Base-by-base conservation (phyloP, 2,329 filamentous ascomycete species). In the Diaporthe humulicola region DNA sequence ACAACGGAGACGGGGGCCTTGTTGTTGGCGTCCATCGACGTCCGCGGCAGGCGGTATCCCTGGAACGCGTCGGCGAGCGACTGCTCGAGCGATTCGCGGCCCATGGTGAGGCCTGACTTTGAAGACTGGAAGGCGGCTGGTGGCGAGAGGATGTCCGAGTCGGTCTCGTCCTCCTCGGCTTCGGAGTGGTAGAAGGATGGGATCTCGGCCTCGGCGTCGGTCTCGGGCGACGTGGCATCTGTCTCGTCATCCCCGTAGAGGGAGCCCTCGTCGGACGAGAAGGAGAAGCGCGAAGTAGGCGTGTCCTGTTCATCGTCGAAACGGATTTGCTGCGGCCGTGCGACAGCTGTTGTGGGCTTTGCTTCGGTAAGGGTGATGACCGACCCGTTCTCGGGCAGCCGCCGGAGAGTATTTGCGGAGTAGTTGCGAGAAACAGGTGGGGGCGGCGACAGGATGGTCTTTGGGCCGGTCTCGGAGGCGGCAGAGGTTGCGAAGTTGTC, bases 401-500 rank as follows among this genome's bases (percentile, higher is more conserved):
- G 74, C 38, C 40, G 70, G 38, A 77, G 64, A n/a, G 78, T 78
- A 22, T 77, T 78, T 14, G 81, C 77, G 0, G 84, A 83, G 42
- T 80, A 71, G 5, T 80, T 82, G 30, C 87, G 85, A 76, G 85
- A 85, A 57, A 85, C 84, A 0, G 90, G 89, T 15, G 74, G 74
- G 0, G 89, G 89, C 12, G 89, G 89, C 3, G 90, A 90, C 22
- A 91, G 81, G 54, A 84, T 82, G 1, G 88, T 89, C 28, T 84
- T 87, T 1, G 84, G 80, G 30, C 85, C 82, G 3, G 75, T 83
- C 71, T 90, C 89, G 0, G 86, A 86, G 9, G 82, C 79, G 4
- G 87, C 86, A 1, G 88, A 87, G 5, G 85, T 87, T n/a, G 90
- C 90, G 78, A 92, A 92, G 82, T 92, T 92, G 77, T 92, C 89